Base-by-base conservation (phyloP, 106 monocot species). In the Dendrobium officinale region DNA sequence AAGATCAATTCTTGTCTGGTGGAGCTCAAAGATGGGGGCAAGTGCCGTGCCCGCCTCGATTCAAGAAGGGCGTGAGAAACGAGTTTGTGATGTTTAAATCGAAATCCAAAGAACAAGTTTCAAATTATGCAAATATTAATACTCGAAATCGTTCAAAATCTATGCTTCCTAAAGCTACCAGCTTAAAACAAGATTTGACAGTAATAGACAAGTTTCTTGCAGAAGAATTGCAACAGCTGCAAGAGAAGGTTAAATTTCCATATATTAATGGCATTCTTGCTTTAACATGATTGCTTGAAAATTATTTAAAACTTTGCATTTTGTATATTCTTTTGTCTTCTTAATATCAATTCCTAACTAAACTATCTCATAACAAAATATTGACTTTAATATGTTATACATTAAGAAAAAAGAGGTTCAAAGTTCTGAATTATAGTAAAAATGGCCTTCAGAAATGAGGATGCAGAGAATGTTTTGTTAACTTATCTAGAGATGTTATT, bases 1-100 rank as follows among this genome's bases (percentile, higher is more conserved):
- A 82, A 72, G 75, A 78, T 20, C 42, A 81, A 33, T 33, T 77
- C 6, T 20, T 73, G 18, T 37, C 16, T 4, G 75, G 79, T 56
- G 58, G 26, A 66, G 40, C 33, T 48, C 83, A 86, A 58, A 91
- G 86, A 86, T 96, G 93, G 93, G 95, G 95, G 19, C 86, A 88
- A 58, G 93, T 93, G n/a, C 70, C 92, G 40, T 85, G 95, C 83
- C 95, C 95, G 3, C 45, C 18, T 73, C 84, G 81, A 66, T 90
- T 95, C 68, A 54, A 70, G 61, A 81, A 77, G 17, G 59, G 40
- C 58, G 47, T 37, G 51, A 76, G 77, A 45, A 81, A 75, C 18
- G 79, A 77, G 9, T 61, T 84, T 41, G 64, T 20, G 31, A 33
- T 19, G 9, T n/a, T 45, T 83, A 72, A 77, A 73, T 31, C 76